Percentiles rank a stretch among this genome's conserved stretches.
Evolutionary conservation across 768 basidiomycete genomes (phyloP).

Genomic region (Phylloporus rhodoxanthus): DNA sequence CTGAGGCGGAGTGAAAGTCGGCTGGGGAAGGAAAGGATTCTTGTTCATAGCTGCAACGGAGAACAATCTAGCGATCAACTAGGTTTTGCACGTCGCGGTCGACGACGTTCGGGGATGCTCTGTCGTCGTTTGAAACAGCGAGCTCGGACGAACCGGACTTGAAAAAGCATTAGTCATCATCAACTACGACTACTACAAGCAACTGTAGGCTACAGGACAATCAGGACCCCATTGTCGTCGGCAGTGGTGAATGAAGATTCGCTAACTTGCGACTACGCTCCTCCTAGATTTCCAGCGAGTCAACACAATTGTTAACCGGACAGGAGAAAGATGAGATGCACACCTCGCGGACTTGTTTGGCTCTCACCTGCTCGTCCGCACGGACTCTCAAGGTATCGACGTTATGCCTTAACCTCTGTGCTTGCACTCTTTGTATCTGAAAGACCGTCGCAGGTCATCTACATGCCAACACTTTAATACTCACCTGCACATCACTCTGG

Average conservation of each 20-base stretch:
- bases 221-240: not conserved
- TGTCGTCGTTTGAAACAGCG: constrained; percentile 21
- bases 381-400: not conserved
- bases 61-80: constrained; percentile 10
- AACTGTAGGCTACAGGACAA: too few relatives aligned
- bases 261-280: not conserved
- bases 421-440: not conserved
- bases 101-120: constrained; percentile 5
- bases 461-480: not conserved
- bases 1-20: constrained; percentile 63
- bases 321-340: not conserved
- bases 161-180: constrained; percentile 24
- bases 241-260: not conserved
- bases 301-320: not conserved
- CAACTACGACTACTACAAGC: too few relatives aligned
- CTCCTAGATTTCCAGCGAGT: not conserved
- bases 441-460: not conserved
- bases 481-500: constrained; percentile 25
- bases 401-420: not conserved
- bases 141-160: constrained; percentile 11
- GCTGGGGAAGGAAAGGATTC: constrained; percentile 72
- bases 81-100: constrained; percentile 5
- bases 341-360: not conserved
- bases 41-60: constrained; percentile 58
- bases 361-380: not conserved